Conservation (phyloP, 345 rosid species). For the Linum tenue region DNA sequence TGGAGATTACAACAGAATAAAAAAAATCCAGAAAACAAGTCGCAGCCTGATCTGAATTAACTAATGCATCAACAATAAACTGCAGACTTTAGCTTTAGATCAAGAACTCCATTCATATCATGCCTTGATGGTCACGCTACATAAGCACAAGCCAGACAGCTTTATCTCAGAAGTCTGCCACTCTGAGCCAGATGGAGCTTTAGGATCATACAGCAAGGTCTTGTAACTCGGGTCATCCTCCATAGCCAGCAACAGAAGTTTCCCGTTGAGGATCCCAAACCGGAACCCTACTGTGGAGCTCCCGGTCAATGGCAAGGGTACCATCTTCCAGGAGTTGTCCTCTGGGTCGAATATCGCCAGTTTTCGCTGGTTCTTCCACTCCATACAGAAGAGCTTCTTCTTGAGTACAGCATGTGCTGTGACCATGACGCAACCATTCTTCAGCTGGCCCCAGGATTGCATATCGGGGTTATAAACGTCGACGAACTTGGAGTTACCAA, state of each 20-base stretch:
- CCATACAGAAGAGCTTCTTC: constrained; percentile 70
- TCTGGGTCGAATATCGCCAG: constrained; percentile 55
- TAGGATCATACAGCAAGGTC: constrained; percentile 66
- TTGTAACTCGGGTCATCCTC: constrained; percentile 40
- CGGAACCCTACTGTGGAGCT: constrained; percentile 55
- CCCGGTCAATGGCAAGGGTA: constrained; percentile 64
- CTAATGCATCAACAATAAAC: too few species aligned
- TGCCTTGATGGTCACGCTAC: constrained; percentile 65
- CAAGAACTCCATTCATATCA: constrained; percentile 18
- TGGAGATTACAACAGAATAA: too few species aligned
- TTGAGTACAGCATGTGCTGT: constrained; percentile 83
- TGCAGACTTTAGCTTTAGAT: too few species aligned
- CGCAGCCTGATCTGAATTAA: too few species aligned
- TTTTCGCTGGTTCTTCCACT: constrained; percentile 85
- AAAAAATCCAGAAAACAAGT: too few species aligned
- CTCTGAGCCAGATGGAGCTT: constrained; percentile 55
- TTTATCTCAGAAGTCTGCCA: constrained; percentile 65
- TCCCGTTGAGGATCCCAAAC: constrained; percentile 66
- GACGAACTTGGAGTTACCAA: constrained; percentile 69
- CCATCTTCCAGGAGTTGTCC: constrained; percentile 66
- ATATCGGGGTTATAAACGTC: constrained; percentile 63
- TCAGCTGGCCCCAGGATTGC: constrained; percentile 63
- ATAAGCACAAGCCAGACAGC: constrained; percentile 61
- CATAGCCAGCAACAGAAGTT: constrained; percentile 59
- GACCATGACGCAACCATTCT: constrained; percentile 88